Evolutionary conservation across 768 basidiomycete genomes (phyloP), one percentile per base, ranked within the genome.

Genomic region (Termitomyces sp.): DNA sequence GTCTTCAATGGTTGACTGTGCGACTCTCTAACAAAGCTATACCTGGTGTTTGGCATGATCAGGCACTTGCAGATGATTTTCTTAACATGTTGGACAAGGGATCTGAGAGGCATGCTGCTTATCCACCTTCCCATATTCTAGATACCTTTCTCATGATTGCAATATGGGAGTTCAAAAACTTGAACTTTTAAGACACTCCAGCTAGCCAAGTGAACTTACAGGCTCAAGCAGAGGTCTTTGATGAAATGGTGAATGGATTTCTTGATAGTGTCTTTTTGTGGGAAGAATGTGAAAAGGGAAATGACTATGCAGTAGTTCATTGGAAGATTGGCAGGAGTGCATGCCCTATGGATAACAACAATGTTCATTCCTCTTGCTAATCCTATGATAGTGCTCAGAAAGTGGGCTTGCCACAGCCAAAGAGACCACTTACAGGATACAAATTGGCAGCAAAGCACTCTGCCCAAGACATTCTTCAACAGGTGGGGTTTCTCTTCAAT

Each of bases 141-240:
- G 6, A 38, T 0, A 29, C 11, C 14, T 44, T 54, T 45, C n/a
- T 43, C 2, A 43, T 54, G n/a, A 23, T 54, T 23, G 53, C 43
- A 9, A 44, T 53, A 17, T 53, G 52, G 52, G 52, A 53, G 21
- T 53, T 53, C 41, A 53, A 53, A 17, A 54, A 54, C 8, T 37
- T 56, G 29, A 56, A 56, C 25, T 56, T 56, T 29, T n/a, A n/a
- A n/a, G 27, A 19, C 27, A 23, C 27, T 40, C 3, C 11, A 38
- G 6, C n/a, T n/a, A 21, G 12, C 14, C 5, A 16, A 17, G n/a
- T 21, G 19, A 29, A 56, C 19, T 4, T n/a, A 1, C 4, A 23
- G 29, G 29, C 7, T 16, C 41, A 34, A 34, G 29, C 41, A 27
- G 8, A 31, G 17, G 25, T 35, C 11, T 48, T 56, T 29, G 2